phyloP scores from a whole-genome alignment of 305 asterid species.

The Fraxinus albicans region DNA sequence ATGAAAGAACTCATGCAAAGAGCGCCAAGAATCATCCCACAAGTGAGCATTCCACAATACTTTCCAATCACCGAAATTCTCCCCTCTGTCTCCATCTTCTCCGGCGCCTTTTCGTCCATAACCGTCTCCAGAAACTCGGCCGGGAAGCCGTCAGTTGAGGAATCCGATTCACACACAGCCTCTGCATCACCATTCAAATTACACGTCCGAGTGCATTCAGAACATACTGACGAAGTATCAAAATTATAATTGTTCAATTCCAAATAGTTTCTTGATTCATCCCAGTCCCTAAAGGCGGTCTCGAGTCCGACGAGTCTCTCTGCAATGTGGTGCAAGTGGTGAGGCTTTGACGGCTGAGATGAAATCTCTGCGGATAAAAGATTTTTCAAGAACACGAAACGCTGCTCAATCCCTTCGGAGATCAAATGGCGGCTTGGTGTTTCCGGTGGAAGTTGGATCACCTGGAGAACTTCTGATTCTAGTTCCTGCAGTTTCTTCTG shows the following conservation, averaged over 20 bases:
- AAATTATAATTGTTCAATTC: background rate
- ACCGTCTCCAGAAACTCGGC: background rate
- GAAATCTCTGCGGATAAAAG: conserved; percentile 46
- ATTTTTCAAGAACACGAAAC: conserved; percentile 40
- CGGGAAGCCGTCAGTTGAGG: conserved; percentile 8
- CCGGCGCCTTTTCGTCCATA: conserved; percentile 1
- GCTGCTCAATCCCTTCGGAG: conserved; percentile 35
- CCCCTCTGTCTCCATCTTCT: conserved; percentile 6
- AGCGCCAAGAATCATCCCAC: conserved; percentile 45
- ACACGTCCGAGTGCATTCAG: conserved; percentile 39
- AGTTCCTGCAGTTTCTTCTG: conserved; percentile 61
- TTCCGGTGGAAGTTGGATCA: conserved; percentile 27
- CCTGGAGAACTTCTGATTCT: conserved; percentile 35
- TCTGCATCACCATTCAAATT: conserved; percentile 19
- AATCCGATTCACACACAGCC: background rate
- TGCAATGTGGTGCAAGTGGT: conserved; percentile 29
- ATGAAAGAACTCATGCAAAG: conserved; percentile 16
- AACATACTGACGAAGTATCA: conserved; percentile 35
- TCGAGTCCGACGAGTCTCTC: conserved; percentile 32
- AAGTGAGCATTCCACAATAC: conserved; percentile 31
- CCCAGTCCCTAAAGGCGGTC: conserved; percentile 36
- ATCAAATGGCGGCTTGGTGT: conserved; percentile 13
- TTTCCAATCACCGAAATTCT: conserved; percentile 11
- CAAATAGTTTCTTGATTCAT: background rate
- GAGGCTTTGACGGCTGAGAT: conserved; percentile 25